These are phyloP conservation scores for Juncus effusus DNA, from an alignment of 176 grass and related monocot species.

Conservation along the genomic window DNA sequence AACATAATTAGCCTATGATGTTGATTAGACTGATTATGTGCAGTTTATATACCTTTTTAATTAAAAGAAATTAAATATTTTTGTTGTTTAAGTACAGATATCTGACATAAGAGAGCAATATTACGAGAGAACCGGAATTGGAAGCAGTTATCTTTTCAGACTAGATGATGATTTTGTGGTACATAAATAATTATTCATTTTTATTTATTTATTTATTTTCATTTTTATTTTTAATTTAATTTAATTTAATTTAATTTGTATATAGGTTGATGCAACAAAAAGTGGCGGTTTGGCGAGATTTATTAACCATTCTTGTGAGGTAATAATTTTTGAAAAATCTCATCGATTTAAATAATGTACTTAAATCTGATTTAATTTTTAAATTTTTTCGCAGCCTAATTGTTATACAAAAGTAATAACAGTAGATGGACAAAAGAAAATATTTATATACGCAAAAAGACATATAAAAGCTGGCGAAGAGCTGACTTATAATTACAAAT, in stretches of 20 bases:
- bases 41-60: background rate
- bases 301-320: constrained; percentile 96
- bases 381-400: constrained; percentile 54
- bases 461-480: constrained; percentile 88
- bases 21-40: too few species aligned
- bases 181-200: constrained; percentile 32
- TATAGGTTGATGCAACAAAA: constrained; percentile 95
- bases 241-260: too few species aligned
- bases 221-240: constrained; percentile 18
- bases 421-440: constrained; percentile 97
- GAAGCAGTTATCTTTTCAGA: constrained; percentile 96
- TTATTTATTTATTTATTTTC: background rate
- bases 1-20: too few species aligned
- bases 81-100: constrained; percentile 49
- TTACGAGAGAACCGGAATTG: constrained; percentile 91
- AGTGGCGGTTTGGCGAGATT: constrained; percentile 94
- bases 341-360: constrained; percentile 3
- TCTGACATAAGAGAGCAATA: constrained; percentile 77
- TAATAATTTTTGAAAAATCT: constrained; percentile 40
- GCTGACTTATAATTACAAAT: constrained; percentile 98
- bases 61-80: constrained; percentile 9
- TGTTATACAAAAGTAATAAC: constrained; percentile 97
- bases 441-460: constrained; percentile 93
- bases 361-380: constrained; percentile 16
- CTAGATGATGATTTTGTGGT: constrained; percentile 97